A percentile compares a stretch with the other conserved stretches of the same genome.
These are phyloP conservation scores for Cymbopogon flexuosus DNA, from an alignment of 202 grass and related monocot genomes.

Conservation along the genomic window DNA sequence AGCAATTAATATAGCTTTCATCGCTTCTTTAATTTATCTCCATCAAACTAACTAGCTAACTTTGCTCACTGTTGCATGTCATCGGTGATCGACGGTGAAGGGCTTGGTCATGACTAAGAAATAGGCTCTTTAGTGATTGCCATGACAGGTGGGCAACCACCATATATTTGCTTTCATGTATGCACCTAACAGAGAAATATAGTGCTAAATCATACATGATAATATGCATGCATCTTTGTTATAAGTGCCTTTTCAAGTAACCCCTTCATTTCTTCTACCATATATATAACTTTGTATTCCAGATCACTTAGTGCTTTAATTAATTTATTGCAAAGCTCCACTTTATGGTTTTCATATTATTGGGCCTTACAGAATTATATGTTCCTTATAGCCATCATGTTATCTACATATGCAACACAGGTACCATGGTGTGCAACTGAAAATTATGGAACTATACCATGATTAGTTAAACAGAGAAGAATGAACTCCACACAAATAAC, in stretches of 20 bases:
- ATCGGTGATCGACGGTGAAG: background rate
- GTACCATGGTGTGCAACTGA: background rate
- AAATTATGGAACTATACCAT: background rate
- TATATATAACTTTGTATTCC: background rate
- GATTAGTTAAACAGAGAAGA: background rate
- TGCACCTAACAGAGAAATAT: background rate
- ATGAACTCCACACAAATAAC: background rate
- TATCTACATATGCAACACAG: background rate
- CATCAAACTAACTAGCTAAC: conserved; percentile 1
- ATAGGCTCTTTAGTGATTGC: background rate
- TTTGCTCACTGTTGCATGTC: background rate
- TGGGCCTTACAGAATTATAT: background rate
- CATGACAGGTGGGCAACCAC: background rate
- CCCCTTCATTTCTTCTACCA: background rate
- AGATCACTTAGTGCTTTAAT: background rate
- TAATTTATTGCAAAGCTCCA: background rate
- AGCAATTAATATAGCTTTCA: background rate
- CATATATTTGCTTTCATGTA: background rate
- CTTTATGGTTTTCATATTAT: background rate
- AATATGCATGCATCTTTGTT: background rate
- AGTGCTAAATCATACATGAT: background rate
- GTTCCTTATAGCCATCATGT: background rate
- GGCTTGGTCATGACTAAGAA: background rate
- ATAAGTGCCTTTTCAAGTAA: background rate
- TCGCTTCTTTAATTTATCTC: conserved; percentile 8